Evolutionary conservation across 768 basidiomycete species (phyloP).

Genomic region (Agaricus blazei): DNA sequence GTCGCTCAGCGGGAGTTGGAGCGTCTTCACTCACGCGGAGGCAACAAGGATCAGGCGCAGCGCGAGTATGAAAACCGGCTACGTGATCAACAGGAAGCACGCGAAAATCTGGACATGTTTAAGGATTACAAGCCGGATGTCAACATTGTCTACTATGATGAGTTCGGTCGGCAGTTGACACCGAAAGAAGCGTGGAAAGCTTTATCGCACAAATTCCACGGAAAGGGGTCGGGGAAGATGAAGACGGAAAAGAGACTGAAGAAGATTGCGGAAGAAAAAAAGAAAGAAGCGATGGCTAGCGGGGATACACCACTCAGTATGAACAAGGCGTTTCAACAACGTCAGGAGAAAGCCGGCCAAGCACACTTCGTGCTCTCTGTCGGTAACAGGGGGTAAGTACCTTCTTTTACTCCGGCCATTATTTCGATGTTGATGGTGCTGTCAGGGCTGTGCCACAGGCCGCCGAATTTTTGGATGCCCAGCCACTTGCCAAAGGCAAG

Average conservation of each 20-base stretch:
- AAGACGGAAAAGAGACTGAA: slow-evolving; percentile 96
- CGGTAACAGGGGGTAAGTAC: slow-evolving; percentile 80
- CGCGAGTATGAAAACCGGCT: slow-evolving; percentile 92
- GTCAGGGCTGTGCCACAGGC: slow-evolving; percentile 82
- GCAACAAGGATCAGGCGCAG: slow-evolving; percentile 86
- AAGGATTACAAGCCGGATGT: slow-evolving; percentile 96
- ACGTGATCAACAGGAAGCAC: slow-evolving; percentile 88
- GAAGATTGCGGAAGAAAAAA: slow-evolving; percentile 97
- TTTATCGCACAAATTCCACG: slow-evolving; percentile 96
- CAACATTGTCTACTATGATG: slow-evolving; percentile 94
- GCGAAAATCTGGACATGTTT: slow-evolving; percentile 75
- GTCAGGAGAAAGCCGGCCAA: slow-evolving; percentile 92
- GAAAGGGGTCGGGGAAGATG: slow-evolving; percentile 93
- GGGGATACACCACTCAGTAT: slow-evolving; percentile 96
- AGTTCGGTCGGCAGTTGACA: slow-evolving; percentile 83
- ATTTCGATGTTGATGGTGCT: slow-evolving; percentile 8
- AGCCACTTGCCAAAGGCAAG: slow-evolving; percentile 78
- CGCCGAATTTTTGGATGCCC: slow-evolving; percentile 73
- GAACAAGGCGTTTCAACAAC: slow-evolving; percentile 88
- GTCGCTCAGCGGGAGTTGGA: slow-evolving; percentile 80
- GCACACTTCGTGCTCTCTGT: slow-evolving; percentile 96
- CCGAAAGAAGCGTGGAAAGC: slow-evolving; percentile 99
- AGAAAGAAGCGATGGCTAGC: slow-evolving; percentile 88
- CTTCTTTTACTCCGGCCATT: background rate
- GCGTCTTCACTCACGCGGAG: slow-evolving; percentile 67